Conservation (phyloP, 1,284 basidiomycete species). For the Trichosporon sp. region DNA sequence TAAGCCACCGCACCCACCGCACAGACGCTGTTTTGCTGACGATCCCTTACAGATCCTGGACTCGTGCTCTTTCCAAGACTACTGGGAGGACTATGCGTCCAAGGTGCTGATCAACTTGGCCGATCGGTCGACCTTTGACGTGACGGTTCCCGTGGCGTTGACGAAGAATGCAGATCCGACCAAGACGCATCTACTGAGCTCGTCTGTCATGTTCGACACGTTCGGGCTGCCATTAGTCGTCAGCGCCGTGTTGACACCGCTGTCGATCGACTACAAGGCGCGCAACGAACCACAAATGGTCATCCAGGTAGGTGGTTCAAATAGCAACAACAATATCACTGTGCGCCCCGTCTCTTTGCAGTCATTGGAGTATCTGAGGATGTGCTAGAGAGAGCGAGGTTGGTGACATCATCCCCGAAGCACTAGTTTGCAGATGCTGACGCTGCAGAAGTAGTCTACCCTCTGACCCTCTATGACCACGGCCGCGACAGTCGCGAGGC, state of each 20-base stretch:
- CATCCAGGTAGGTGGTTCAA: slow-evolving; percentile 20
- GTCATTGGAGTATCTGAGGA: not conserved
- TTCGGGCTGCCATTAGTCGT: slow-evolving; percentile 17
- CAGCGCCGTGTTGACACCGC: slow-evolving; percentile 13
- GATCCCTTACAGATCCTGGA: slow-evolving; percentile 11
- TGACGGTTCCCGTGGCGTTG: slow-evolving; percentile 6
- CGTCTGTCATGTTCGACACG: slow-evolving; percentile 15
- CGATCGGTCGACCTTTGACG: slow-evolving; percentile 14
- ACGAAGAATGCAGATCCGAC: not conserved
- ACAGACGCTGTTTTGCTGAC: not conserved
- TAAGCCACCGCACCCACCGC: not conserved
- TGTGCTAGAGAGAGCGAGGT: slow-evolving; percentile 1
- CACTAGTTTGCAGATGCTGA: not conserved
- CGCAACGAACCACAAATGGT: slow-evolving; percentile 10
- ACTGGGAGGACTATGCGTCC: slow-evolving; percentile 17
- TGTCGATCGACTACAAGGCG: not conserved
- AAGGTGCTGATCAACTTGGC: slow-evolving; percentile 16
- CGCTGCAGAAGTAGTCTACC: not conserved
- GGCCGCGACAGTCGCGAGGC: too few relatives aligned
- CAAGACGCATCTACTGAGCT: slow-evolving; percentile 13
- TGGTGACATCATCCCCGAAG: not conserved
- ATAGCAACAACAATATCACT: slow-evolving; percentile 8
- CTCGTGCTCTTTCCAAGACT: slow-evolving; percentile 13
- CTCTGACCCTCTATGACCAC: too few relatives aligned
- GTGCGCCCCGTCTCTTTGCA: slow-evolving; percentile 11